Percentiles rank a stretch among this genome's conserved stretches.
These are phyloP conservation scores for Arthrinium puccinioides DNA, from an alignment of 2,329 filamentous ascomycete species.

Conservation along the genomic window DNA sequence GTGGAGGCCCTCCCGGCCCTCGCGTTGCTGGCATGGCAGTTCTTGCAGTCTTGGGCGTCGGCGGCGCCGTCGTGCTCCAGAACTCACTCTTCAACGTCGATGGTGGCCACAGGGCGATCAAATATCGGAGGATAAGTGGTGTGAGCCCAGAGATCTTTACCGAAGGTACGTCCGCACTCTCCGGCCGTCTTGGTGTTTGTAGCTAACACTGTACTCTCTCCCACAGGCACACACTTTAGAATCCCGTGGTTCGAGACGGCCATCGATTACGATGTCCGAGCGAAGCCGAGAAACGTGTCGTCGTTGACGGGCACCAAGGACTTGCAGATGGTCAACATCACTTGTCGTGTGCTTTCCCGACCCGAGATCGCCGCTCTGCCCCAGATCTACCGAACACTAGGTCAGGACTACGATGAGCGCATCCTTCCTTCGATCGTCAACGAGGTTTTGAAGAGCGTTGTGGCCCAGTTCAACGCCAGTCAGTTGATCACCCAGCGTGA, in stretches of 20 bases:
- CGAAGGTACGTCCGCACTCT: constrained; percentile 59
- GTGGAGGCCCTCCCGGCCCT: constrained; percentile 32
- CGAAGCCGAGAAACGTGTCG: constrained; percentile 92
- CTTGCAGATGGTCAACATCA: constrained; percentile 99
- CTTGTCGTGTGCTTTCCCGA: constrained; percentile 93
- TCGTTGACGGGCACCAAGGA: constrained; percentile 98
- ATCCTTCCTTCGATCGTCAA: constrained; percentile 97
- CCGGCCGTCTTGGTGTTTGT: not conserved
- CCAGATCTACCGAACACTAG: constrained; percentile 94
- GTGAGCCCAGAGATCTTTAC: constrained; percentile 93
- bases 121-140: constrained; percentile 88
- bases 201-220: not conserved
- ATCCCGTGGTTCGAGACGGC: constrained; percentile 98
- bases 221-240: constrained; percentile 77
- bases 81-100: constrained; percentile 76
- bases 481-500: constrained; percentile 99
- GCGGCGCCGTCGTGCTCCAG: constrained; percentile 44
- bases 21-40: constrained; percentile 32
- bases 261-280: constrained; percentile 94
- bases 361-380: constrained; percentile 83
- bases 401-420: constrained; percentile 93
- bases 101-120: constrained; percentile 97
- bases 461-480: constrained; percentile 97
- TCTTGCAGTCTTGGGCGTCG: constrained; percentile 34
- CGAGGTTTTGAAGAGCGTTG: constrained; percentile 96